Evolutionary conservation across 1,139 yeast species (phyloP).

Genomic region (Yamadazyma pseudoaaseri): DNA sequence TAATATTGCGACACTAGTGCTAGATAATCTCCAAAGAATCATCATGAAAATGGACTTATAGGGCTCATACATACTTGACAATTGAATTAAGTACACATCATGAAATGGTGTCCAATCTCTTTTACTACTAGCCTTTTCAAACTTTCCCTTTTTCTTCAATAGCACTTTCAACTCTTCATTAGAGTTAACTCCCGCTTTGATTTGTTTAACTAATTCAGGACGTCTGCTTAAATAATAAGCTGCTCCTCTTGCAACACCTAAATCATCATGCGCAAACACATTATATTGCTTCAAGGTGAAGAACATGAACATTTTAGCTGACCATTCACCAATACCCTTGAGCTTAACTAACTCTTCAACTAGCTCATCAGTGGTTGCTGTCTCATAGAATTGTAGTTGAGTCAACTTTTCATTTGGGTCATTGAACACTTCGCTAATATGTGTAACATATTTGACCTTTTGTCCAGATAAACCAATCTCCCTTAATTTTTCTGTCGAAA

Average conservation of each 20-base stretch:
- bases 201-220: slow-evolving; percentile 47
- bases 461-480: slow-evolving; percentile 68
- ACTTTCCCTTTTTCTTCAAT: slow-evolving; percentile 36
- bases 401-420: slow-evolving; percentile 37
- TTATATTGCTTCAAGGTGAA: slow-evolving; percentile 68
- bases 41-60: slow-evolving; percentile 69
- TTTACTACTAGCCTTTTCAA: slow-evolving; percentile 40
- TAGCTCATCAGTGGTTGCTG: slow-evolving; percentile 44
- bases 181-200: slow-evolving; percentile 31
- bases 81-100: slow-evolving; percentile 53
- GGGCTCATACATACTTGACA: slow-evolving; percentile 64
- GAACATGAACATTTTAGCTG: slow-evolving; percentile 81
- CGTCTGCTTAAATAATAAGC: slow-evolving; percentile 59
- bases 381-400: slow-evolving; percentile 34
- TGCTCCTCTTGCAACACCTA: slow-evolving; percentile 84
- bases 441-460: slow-evolving; percentile 64
- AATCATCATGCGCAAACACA: slow-evolving; percentile 74
- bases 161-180: slow-evolving; percentile 28
- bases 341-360: slow-evolving; percentile 54
- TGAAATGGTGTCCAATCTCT: slow-evolving; percentile 62
- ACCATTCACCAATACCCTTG: slow-evolving; percentile 90
- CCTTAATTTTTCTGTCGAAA: slow-evolving; percentile 49
- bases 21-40: slow-evolving; percentile 68
- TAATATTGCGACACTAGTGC: slow-evolving; percentile 55
- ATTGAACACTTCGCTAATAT: slow-evolving; percentile 58